Percentiles rank a stretch among this genome's conserved stretches.
These are phyloP conservation scores for Fraxinus baroniana DNA, from an alignment of 305 asterid species.

Conservation along the genomic window DNA sequence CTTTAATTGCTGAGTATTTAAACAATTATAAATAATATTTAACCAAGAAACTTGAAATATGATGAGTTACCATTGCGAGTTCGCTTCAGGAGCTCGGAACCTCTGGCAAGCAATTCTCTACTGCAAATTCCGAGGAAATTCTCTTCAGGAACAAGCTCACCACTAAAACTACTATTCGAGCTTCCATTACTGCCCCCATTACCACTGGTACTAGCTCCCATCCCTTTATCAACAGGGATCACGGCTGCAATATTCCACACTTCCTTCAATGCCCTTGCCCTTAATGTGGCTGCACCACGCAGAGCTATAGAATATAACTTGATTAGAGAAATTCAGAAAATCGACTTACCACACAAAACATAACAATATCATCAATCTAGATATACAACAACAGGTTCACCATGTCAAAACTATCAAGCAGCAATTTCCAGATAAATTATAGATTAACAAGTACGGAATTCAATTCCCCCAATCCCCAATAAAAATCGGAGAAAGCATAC, in stretches of 20 bases:
- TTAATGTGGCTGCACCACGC: conserved; percentile 86
- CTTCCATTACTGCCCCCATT: conserved; percentile 67
- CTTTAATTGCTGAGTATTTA: neutral
- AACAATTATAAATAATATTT: neutral
- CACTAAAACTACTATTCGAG: conserved; percentile 59
- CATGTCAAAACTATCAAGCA: neutral
- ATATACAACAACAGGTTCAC: no score
- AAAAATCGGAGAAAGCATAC: conserved; percentile 29
- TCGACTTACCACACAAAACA: neutral
- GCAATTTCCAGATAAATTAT: neutral
- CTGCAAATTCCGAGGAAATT: conserved; percentile 90
- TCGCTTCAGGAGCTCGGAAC: conserved; percentile 79
- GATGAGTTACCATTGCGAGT: conserved; percentile 69
- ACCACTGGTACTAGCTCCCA: conserved; percentile 39
- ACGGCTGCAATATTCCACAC: conserved; percentile 90
- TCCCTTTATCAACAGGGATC: conserved; percentile 77
- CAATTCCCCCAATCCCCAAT: neutral
- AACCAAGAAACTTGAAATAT: neutral
- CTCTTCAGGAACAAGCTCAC: conserved; percentile 82
- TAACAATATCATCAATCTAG: neutral
- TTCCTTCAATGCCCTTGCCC: conserved; percentile 91
- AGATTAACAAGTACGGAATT: neutral
- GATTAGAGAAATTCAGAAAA: neutral
- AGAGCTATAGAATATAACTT: conserved; percentile 46
- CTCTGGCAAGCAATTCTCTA: conserved; percentile 84